These are phyloP conservation scores for Xylaria sp. DNA, from an alignment of 495 filamentous ascomycete species.

Conservation along the genomic window DNA sequence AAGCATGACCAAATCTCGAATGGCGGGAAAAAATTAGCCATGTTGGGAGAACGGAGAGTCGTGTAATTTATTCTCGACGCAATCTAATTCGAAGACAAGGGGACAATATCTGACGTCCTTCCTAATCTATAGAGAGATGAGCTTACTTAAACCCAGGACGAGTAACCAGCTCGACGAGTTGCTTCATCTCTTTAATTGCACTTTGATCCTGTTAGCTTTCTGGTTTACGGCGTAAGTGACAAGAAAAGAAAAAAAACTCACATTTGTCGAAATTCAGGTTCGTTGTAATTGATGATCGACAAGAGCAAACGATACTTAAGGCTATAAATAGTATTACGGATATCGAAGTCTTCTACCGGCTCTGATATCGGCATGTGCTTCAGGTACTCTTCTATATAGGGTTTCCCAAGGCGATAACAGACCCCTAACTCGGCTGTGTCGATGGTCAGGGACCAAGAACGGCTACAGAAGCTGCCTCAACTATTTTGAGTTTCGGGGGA, in stretches of 20 bases:
- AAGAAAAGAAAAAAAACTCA: background rate
- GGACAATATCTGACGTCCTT: too few species aligned
- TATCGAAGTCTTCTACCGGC: conserved; percentile 29
- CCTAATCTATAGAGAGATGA: too few species aligned
- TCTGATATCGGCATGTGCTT: conserved; percentile 35
- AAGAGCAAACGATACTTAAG: conserved; percentile 12
- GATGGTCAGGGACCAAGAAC: background rate
- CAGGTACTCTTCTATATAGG: conserved; percentile 37
- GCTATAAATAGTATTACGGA: conserved; percentile 27
- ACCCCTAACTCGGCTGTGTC: conserved; percentile 45
- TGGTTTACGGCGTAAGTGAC: background rate
- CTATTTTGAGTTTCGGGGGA: background rate
- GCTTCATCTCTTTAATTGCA: conserved; percentile 25
- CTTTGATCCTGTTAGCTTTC: conserved; percentile 16
- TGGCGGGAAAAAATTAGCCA: background rate
- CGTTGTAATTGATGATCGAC: background rate
- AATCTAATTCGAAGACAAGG: background rate
- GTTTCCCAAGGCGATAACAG: conserved; percentile 38
- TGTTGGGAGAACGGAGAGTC: too few species aligned
- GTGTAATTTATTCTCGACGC: background rate
- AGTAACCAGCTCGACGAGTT: conserved; percentile 8
- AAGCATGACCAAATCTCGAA: background rate
- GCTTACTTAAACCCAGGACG: background rate
- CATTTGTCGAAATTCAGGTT: conserved; percentile 18
- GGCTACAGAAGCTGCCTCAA: background rate